Evolutionary conservation across 805 yeast genomes (phyloP), one percentile per base, ranked within the genome.

Genomic region (Candida verbasci): DNA sequence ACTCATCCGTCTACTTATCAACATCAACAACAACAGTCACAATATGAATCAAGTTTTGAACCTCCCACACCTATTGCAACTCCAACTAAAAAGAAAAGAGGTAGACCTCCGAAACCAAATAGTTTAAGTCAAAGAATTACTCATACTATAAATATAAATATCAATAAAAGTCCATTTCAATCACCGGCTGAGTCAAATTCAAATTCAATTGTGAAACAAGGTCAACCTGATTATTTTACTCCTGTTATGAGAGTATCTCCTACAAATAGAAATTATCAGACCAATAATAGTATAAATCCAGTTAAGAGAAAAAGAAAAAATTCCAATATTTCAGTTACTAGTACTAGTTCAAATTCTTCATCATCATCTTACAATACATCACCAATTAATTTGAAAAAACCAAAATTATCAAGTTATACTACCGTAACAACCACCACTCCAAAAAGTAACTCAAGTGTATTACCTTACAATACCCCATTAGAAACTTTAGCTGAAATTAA

Each of bases 21-120:
- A 25, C 29, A 11, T 4, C 31, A 22, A 22, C 10, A 22, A 22
- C 26, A 31, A 14, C 30, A n/a, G 24, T 23, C 10, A 24, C 15
- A 17, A n/a, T 27, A 10, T 31, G 20, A 7, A 15, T 25, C 28
- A 12, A 25, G 7, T 12, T 25, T 25, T 9, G 34, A 31, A 31
- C 34, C 34, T 5, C 34, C 34, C 5, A 31, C 34, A 16, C 34
- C 34, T 3, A 31, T 66, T 3, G 65, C 34, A 3, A 31, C 34
- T 10, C 34, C 34, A 8, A 31, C 67, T 3, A 67, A 64, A 43
- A 49, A 60, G 34, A 68, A 62, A 45, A 49, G 73, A 44, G 73
- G 73, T n/a, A 55, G 73, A 46, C 73, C 73, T 7, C 72, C 73
- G 24, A 68, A 68, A 50, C 58, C 66, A 2, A 47, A 56, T n/a